Evolutionary conservation across 192 early-diverging fungal genomes (phyloP).

Genomic region (Phycomyces blakesleeanus): DNA sequence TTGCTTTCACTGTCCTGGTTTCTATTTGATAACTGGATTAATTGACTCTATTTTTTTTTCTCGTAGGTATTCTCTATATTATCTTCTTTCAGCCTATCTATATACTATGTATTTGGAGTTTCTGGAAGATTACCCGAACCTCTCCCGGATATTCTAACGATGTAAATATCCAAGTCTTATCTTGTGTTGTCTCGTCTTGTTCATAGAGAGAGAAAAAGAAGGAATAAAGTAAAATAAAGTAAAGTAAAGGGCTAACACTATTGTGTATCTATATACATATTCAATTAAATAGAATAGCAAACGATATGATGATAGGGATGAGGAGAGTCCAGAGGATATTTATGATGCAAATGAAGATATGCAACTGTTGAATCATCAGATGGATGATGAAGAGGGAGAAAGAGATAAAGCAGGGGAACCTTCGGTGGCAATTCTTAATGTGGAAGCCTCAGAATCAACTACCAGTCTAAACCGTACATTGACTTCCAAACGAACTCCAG

Average conservation of each 20-base stretch:
- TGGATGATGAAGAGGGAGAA: neutral
- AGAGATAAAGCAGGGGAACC: neutral
- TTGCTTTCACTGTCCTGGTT: too few relatives aligned
- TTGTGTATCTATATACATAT: neutral
- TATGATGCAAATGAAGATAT: conserved; percentile 15
- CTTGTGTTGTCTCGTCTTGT: neutral
- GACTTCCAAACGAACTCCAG: neutral
- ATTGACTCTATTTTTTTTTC: too few relatives aligned
- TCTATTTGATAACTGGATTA: too few relatives aligned
- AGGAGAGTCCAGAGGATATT: conserved; percentile 4
- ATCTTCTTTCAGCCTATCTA: conserved; percentile 23
- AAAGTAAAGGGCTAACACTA: neutral
- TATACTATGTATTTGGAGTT: conserved; percentile 17
- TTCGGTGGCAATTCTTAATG: neutral
- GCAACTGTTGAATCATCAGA: conserved; percentile 9
- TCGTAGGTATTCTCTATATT: conserved; percentile 13
- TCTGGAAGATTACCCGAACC: conserved; percentile 17
- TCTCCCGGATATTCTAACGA: conserved; percentile 25
- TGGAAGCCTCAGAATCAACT: neutral
- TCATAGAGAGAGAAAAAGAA: too few relatives aligned
- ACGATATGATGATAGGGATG: neutral
- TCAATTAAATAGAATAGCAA: neutral
- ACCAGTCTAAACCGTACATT: neutral
- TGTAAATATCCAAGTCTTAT: neutral
- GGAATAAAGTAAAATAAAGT: too few relatives aligned